A percentile compares a stretch with the other conserved stretches of the same genome.
These are phyloP conservation scores for Acidiella bohemica DNA, from an alignment of 495 filamentous ascomycete genomes.

Conservation along the genomic window DNA sequence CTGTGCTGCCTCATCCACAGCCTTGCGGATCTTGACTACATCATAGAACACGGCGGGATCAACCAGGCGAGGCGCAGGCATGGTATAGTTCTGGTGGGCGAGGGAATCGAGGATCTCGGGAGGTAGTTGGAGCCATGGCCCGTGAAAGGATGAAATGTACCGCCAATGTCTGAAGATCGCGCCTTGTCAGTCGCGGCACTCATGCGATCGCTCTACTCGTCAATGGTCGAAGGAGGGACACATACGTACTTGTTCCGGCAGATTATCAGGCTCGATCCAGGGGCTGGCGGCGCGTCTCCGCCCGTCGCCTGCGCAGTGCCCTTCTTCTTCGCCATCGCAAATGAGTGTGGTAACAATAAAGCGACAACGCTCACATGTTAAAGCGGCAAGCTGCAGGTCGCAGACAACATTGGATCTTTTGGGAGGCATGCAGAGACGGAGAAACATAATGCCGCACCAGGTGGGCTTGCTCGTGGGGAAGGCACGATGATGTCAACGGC, in stretches of 20 bases:
- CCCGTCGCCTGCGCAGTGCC: constrained; percentile 2
- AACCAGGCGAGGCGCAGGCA: constrained; percentile 59
- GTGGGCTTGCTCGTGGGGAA: too few species aligned
- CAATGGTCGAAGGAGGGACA: constrained; percentile 13
- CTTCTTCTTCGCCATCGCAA: constrained; percentile 21
- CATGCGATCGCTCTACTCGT: not conserved
- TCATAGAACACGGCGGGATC: constrained; percentile 74
- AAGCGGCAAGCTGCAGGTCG: too few species aligned
- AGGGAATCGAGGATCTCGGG: constrained; percentile 65
- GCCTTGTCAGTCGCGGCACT: constrained; percentile 8
- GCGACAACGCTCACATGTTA: too few species aligned
- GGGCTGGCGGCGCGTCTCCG: constrained; percentile 21
- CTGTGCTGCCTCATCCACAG: constrained; percentile 63
- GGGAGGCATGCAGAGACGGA: too few species aligned
- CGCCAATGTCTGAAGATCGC: constrained; percentile 54
- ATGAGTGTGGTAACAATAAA: too few species aligned
- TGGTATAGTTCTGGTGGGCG: constrained; percentile 63
- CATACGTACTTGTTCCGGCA: constrained; percentile 55
- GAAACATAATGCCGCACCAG: too few species aligned
- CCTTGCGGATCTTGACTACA: constrained; percentile 61
- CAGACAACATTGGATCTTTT: too few species aligned
- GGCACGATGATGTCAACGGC: too few species aligned
- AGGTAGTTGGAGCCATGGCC: constrained; percentile 77
- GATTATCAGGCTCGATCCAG: constrained; percentile 47
- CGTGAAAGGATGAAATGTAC: constrained; percentile 73